Conservation (phyloP, 2,329 filamentous ascomycete species). For the Ceratocystis destructans region DNA sequence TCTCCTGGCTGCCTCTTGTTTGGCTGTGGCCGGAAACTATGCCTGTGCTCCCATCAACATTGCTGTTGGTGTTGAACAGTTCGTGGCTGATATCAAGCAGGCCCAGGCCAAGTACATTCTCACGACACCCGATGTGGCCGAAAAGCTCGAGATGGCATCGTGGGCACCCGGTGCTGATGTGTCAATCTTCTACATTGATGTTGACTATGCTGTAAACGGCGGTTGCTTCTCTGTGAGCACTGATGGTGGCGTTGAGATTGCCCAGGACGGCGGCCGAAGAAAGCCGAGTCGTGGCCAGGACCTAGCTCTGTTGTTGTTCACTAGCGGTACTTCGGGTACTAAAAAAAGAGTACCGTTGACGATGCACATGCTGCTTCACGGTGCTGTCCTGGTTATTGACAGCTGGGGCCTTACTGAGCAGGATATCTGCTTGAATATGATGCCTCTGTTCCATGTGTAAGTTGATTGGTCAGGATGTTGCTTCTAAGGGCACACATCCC, state of each 20-base stretch:
- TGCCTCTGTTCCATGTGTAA: constrained; percentile 44
- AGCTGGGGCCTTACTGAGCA: constrained; percentile 36
- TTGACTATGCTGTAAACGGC: constrained; percentile 26
- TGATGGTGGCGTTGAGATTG: constrained; percentile 14
- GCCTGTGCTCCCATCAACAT: constrained; percentile 40
- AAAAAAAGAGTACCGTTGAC: constrained; percentile 45
- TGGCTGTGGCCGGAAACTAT: constrained; percentile 38
- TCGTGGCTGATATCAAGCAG: constrained; percentile 37
- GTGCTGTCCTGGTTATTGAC: constrained; percentile 38
- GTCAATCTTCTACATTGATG: constrained; percentile 29
- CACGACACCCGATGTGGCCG: constrained; percentile 30
- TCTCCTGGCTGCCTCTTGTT: constrained; percentile 35
- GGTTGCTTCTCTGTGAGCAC: constrained; percentile 24
- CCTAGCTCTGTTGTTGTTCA: constrained; percentile 40
- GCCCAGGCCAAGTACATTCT: constrained; percentile 35
- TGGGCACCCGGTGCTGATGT: constrained; percentile 27
- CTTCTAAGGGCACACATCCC: background rate
- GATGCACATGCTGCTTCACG: constrained; percentile 36
- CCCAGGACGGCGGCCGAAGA: constrained; percentile 14
- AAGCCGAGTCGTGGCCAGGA: constrained; percentile 33
- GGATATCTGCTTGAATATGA: constrained; percentile 45
- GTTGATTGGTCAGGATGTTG: constrained; percentile 21
- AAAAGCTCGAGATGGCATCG: constrained; percentile 28
- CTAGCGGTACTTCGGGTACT: constrained; percentile 43
- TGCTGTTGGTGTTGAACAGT: constrained; percentile 35